Conservation (phyloP, 352 stramenopile species). For the Saprolegnia parasitica region DNA sequence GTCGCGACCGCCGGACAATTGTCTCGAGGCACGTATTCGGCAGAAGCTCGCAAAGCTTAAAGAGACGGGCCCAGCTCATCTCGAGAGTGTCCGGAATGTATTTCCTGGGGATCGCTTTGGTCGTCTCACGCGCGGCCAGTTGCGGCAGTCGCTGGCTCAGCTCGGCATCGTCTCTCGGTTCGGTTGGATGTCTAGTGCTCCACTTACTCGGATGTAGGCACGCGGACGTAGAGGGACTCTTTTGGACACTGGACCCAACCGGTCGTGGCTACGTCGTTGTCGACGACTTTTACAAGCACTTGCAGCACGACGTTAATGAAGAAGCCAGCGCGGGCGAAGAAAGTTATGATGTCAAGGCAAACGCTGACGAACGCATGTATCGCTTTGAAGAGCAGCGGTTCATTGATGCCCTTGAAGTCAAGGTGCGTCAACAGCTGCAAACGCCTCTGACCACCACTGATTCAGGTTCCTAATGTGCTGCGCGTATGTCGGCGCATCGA, state of each 20-base stretch:
- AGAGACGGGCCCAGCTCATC: slow-evolving; percentile 50
- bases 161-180: slow-evolving; percentile 42
- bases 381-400: slow-evolving; percentile 16
- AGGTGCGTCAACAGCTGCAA: background rate
- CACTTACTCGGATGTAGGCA: slow-evolving; percentile 33
- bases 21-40: slow-evolving; percentile 46
- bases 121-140: slow-evolving; percentile 60
- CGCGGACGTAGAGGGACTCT: slow-evolving; percentile 63
- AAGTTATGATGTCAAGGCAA: too few relatives aligned
- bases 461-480: slow-evolving; percentile 37
- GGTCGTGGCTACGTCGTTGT: slow-evolving; percentile 53
- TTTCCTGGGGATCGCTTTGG: slow-evolving; percentile 71
- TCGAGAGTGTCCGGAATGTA: slow-evolving; percentile 47
- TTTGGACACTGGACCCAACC: slow-evolving; percentile 66
- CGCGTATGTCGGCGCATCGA: slow-evolving; percentile 26
- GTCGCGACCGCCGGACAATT: too few relatives aligned
- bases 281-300: slow-evolving; percentile 62
- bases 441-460: background rate
- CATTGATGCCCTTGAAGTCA: background rate
- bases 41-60: slow-evolving; percentile 58
- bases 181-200: too few relatives aligned
- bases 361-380: slow-evolving; percentile 26
- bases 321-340: too few relatives aligned
- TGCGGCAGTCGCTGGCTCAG: slow-evolving; percentile 67
- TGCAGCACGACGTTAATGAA: slow-evolving; percentile 32